Percentiles rank a stretch among this genome's conserved stretches.
These are phyloP conservation scores for Cyclanthera cordifolia DNA, from an alignment of 306 rosid species.

Conservation along the genomic window DNA sequence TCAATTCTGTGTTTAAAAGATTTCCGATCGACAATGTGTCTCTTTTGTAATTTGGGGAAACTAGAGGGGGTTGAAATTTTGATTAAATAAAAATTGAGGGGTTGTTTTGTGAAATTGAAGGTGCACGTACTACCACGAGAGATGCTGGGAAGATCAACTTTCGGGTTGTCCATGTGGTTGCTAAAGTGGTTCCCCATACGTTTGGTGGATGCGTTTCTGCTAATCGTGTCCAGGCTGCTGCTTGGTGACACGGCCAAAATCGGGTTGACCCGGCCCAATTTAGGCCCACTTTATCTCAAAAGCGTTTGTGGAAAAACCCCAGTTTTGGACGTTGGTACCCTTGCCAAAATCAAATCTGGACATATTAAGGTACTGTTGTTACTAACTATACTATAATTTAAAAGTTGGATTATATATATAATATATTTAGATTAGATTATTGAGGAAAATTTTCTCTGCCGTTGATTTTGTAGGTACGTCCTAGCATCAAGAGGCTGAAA, in stretches of 20 bases:
- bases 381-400: too few species aligned
- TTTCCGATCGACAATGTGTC: not conserved
- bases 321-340: conserved; percentile 91
- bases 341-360: conserved; percentile 77
- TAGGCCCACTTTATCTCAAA: conserved; percentile 94
- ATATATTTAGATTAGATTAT: not conserved
- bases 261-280: conserved; percentile 70
- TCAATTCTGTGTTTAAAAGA: too few species aligned
- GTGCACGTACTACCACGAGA: conserved; percentile 95
- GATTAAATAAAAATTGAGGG: not conserved
- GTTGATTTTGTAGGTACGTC: conserved; percentile 45
- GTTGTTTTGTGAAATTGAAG: conserved; percentile 23
- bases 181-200: conserved; percentile 82
- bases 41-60: not conserved
- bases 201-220: conserved; percentile 61
- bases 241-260: conserved; percentile 74
- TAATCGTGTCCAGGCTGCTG: conserved; percentile 56
- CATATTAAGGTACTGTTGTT: conserved; percentile 55
- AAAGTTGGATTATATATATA: not conserved
- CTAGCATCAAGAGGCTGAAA: conserved; percentile 65
- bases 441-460: not conserved
- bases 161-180: conserved; percentile 97
- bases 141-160: conserved; percentile 99
- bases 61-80: not conserved
- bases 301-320: conserved; percentile 88